Evolutionary conservation across 2,329 filamentous ascomycete genomes (phyloP).

Genomic region (Torrubiella hemipterigena): DNA sequence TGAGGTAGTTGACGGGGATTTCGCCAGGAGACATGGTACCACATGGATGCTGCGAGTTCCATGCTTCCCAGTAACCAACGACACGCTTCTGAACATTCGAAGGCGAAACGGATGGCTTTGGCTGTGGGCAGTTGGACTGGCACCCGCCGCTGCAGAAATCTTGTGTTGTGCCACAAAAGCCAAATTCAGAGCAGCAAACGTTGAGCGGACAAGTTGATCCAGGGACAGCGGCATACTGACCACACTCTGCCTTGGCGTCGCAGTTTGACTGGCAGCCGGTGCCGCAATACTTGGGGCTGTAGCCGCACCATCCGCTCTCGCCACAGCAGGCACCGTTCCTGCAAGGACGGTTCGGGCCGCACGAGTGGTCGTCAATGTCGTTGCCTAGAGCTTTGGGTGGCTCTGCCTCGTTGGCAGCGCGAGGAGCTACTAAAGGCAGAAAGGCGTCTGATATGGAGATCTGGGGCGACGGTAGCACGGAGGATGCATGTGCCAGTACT

Average conservation of each 20-base stretch:
- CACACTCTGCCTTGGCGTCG: conserved; percentile 7
- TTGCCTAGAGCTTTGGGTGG: too few relatives aligned
- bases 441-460: too few relatives aligned
- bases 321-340: conserved; percentile 4
- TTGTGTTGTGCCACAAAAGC: conserved; percentile 17
- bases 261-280: conserved; percentile 6
- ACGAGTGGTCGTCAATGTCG: too few relatives aligned
- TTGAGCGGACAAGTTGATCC: conserved; percentile 6
- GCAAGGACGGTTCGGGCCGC: too few relatives aligned
- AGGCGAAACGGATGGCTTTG: conserved; percentile 7
- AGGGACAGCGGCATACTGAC: conserved; percentile 4
- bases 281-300: conserved; percentile 4
- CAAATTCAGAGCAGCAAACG: conserved; percentile 17
- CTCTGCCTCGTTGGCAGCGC: too few relatives aligned
- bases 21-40: conserved; percentile 6
- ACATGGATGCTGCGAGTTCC: conserved; percentile 9
- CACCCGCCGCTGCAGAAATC: conserved; percentile 13
- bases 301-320: conserved; percentile 2
- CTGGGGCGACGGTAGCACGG: too few relatives aligned
- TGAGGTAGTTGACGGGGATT: conserved; percentile 10
- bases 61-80: conserved; percentile 22
- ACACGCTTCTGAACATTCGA: conserved; percentile 10
- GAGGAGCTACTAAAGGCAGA: too few relatives aligned
- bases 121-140: conserved; percentile 13
- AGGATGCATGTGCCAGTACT: too few relatives aligned